A percentile compares a stretch with the other conserved stretches of the same genome.
These are phyloP conservation scores for Globisporangium perplexum DNA, from an alignment of 352 stramenopile species.

Conservation along the genomic window DNA sequence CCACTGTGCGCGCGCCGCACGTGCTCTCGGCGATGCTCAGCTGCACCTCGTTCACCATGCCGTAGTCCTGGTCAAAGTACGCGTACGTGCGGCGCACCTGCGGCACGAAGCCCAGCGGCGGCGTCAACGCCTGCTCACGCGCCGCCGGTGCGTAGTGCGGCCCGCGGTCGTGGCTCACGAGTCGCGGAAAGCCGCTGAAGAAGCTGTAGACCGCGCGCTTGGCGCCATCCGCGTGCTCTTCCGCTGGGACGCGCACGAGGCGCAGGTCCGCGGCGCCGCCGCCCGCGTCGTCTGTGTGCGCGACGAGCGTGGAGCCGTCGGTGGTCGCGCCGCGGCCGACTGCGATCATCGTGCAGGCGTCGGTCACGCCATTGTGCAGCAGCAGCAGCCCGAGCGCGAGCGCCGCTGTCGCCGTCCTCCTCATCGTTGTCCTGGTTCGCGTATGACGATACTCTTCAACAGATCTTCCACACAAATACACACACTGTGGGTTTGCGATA, in stretches of 20 bases:
- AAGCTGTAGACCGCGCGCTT: conserved; percentile 67
- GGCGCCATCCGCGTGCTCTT: conserved; percentile 36
- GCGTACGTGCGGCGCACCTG: conserved; percentile 90
- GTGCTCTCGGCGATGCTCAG: conserved; percentile 93
- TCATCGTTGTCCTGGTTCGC: too few relatives aligned
- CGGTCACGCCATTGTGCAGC: not conserved
- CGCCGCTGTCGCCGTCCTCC: not conserved
- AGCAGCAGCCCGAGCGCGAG: not conserved
- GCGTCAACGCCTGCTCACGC: conserved; percentile 25
- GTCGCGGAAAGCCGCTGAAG: conserved; percentile 60
- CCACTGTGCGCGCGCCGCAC: conserved; percentile 78
- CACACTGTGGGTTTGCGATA: too few relatives aligned
- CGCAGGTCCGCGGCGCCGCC: conserved; percentile 84
- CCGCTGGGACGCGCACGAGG: conserved; percentile 87
- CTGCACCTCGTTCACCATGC: conserved; percentile 93
- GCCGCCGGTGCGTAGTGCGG: conserved; percentile 45
- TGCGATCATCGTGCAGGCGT: conserved; percentile 85
- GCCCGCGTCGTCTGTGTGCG: conserved; percentile 86
- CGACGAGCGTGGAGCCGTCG: conserved; percentile 87
- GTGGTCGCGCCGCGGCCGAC: conserved; percentile 67
- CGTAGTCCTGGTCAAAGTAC: conserved; percentile 93
- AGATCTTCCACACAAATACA: too few relatives aligned
- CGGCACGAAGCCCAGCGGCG: conserved; percentile 79
- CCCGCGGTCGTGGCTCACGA: conserved; percentile 69
- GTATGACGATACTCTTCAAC: too few relatives aligned